A percentile compares a stretch with the other conserved stretches of the same genome.
Evolutionary conservation across 306 rosid species (phyloP).

Genomic region (Rosa chinensis): DNA sequence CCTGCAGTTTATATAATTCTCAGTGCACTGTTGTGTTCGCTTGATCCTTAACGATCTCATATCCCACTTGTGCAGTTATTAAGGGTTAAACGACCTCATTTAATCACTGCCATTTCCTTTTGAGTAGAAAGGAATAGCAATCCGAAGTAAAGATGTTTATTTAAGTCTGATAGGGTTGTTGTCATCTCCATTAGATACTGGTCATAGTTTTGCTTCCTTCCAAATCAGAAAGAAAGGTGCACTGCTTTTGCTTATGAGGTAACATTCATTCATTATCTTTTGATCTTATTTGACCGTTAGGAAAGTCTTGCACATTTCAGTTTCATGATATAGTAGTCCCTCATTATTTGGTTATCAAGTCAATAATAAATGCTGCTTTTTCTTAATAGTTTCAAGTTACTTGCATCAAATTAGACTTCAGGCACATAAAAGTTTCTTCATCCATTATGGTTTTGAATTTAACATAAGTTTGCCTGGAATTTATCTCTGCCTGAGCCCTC

Average conservation of each 20-base stretch:
- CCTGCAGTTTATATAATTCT: background rate
- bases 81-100: no score
- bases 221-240: background rate
- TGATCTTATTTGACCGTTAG: background rate
- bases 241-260: background rate
- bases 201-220: background rate
- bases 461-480: background rate
- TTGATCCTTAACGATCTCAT: no score
- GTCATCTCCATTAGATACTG: no score
- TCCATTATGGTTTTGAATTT: background rate
- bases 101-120: no score
- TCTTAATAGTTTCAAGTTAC: background rate
- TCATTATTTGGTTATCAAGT: background rate
- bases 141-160: no score
- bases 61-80: no score
- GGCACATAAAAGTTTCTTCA: background rate
- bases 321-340: background rate
- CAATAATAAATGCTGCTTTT: background rate
- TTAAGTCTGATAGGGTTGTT: no score
- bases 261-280: background rate
- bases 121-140: no score
- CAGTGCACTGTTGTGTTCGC: no score
- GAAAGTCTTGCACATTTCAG: background rate
- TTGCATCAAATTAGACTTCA: background rate
- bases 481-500: background rate